Evolutionary conservation across 2,329 filamentous ascomycete genomes (phyloP), one percentile per base, ranked within the genome.

Genomic region (Magnaporthiopsis incrustans): DNA sequence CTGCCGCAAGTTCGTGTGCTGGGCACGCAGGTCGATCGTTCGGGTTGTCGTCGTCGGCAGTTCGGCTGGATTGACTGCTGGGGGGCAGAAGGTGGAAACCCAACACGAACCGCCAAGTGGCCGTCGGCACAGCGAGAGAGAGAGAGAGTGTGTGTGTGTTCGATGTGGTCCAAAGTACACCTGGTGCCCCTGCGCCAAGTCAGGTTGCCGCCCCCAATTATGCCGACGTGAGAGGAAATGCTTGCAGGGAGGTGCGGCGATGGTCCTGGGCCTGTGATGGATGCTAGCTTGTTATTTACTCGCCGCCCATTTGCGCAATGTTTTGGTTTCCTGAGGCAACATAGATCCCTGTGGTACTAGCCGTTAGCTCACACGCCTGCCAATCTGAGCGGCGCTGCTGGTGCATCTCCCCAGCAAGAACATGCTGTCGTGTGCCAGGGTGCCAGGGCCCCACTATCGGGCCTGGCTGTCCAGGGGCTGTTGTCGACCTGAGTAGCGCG

Each of bases 251-350:
- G 44, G 44, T 53, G 44, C 44, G n/a, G 44, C 22, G 7, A 8
- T 53, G 22, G 18, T n/a, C 32, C 26, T 58, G 58, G 63, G 33
- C 35, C 30, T 35, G 57, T 38, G 18, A 59, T 61, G 63, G 18
- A 59, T 61, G 63, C 27, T 56, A 32, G 59, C 62, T 56, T 57
- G 35, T 53, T 64, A 65, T 65, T 63, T 65, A 63, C 61, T 63
- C 63, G 50, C 25, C 25, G 62, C 26, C 18, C 38, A 44, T 44
- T 44, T 22, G 38, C 38, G 14, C 26, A 10, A 60, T 62, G 56
- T 64, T 65, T n/a, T 61, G 59, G 44, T 53, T 53, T 53, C 44
- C 44, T 53, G 44, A 53, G 44, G 44, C 44, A 53, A 53, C 44
- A 22, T n/a, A 53, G 18, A 53, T n/a, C 44, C 44, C 22, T n/a